These are phyloP conservation scores for Cercospora sesami DNA, from an alignment of 2,329 filamentous ascomycete species.

Conservation along the genomic window DNA sequence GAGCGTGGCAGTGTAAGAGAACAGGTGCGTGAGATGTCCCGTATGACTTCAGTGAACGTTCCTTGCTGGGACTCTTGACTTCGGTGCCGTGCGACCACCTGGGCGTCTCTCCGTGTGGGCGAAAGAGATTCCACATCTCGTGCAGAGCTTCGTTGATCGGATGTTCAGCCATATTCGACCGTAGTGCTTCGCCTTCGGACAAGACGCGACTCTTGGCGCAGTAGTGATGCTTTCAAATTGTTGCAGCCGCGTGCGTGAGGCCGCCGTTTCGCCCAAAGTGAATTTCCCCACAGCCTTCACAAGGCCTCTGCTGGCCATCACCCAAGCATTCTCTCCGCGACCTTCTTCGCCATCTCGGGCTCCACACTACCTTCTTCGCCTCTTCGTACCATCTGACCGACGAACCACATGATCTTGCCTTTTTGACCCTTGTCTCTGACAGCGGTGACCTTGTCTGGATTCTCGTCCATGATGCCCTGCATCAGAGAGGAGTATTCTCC, in stretches of 20 bases:
- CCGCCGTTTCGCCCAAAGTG: background rate
- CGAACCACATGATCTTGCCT: conserved; percentile 67
- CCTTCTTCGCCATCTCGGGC: conserved; percentile 57
- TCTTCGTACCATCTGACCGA: conserved; percentile 66
- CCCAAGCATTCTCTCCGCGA: conserved; percentile 51
- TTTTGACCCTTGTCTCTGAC: conserved; percentile 60
- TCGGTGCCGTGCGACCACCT: no score
- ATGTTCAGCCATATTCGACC: background rate
- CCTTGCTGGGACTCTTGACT: background rate
- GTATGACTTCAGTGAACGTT: background rate
- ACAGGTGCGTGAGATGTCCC: no score
- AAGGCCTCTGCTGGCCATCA: background rate
- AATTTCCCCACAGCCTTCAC: background rate
- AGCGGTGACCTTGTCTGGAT: conserved; percentile 59
- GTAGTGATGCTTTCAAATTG: background rate
- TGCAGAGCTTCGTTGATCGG: background rate
- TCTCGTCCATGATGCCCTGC: conserved; percentile 53
- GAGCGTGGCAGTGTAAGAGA: background rate
- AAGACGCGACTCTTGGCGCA: background rate
- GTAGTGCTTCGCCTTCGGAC: background rate
- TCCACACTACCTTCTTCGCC: conserved; percentile 63
- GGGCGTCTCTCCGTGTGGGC: no score
- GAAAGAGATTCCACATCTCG: no score
- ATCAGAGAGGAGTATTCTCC: conserved; percentile 60
- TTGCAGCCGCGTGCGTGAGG: background rate